Conservation (phyloP, 345 rosid species). For the Physaria fendleri region DNA sequence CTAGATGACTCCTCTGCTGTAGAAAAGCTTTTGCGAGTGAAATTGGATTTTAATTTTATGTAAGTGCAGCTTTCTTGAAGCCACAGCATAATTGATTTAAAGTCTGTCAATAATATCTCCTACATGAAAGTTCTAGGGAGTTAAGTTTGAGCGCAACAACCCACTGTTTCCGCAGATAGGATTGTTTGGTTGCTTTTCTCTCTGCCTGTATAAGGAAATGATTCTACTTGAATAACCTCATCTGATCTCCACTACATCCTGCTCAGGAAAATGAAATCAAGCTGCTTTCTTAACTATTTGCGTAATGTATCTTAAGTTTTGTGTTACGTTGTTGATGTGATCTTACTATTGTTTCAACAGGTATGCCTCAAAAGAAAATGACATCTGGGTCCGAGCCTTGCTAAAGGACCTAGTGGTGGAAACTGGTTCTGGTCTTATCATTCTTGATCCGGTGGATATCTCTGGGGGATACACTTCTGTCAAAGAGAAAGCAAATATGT, state of each 20-base stretch:
- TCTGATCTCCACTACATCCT: constrained; percentile 2
- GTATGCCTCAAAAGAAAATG: constrained; percentile 94
- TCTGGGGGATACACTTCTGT: constrained; percentile 90
- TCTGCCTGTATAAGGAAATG: background rate
- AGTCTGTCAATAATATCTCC: constrained; percentile 1
- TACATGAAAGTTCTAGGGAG: constrained; percentile 1
- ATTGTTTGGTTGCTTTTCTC: constrained; percentile 3
- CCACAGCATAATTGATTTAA: background rate
- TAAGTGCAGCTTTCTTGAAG: constrained; percentile 34
- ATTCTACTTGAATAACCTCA: background rate
- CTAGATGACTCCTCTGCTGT: constrained; percentile 68
- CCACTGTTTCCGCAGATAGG: background rate
- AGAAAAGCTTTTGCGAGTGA: constrained; percentile 94
- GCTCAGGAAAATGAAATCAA: constrained; percentile 3
- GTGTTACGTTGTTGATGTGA: constrained; percentile 12
- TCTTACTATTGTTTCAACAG: constrained; percentile 32
- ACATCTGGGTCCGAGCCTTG: constrained; percentile 83
- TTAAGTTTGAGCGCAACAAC: constrained; percentile 1
- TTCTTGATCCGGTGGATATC: constrained; percentile 84
- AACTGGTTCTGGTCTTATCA: constrained; percentile 94
- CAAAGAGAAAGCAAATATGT: constrained; percentile 83
- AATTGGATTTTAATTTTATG: constrained; percentile 95
- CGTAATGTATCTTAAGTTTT: constrained; percentile 2
- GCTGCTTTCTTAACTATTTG: background rate
- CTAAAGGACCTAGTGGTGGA: constrained; percentile 80